Conservation (phyloP, 2,329 filamentous ascomycete species). For the Epicoccum sorghinum region DNA sequence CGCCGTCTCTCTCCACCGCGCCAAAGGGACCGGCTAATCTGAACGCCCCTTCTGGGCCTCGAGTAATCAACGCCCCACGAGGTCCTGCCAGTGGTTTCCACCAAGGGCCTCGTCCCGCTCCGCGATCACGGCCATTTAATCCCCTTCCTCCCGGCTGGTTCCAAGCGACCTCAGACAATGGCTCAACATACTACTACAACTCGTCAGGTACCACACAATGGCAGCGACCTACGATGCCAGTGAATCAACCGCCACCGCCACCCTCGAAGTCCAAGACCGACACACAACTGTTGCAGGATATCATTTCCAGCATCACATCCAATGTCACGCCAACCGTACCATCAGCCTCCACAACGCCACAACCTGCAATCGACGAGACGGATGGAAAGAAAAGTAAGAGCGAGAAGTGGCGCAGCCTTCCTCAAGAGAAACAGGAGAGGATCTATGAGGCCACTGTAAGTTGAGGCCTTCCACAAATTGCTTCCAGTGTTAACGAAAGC, state of each 20-base stretch:
- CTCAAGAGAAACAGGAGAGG: slow-evolving; percentile 89
- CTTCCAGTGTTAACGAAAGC: slow-evolving; percentile 16
- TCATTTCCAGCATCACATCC: slow-evolving; percentile 78
- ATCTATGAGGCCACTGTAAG: slow-evolving; percentile 91
- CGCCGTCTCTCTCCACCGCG: slow-evolving; percentile 48
- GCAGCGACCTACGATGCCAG: slow-evolving; percentile 75
- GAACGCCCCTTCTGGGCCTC: slow-evolving; percentile 52
- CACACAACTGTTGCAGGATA: slow-evolving; percentile 77
- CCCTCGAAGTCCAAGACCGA: slow-evolving; percentile 72
- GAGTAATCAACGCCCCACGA: slow-evolving; percentile 63
- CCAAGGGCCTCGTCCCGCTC: slow-evolving; percentile 57
- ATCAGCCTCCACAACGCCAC: slow-evolving; percentile 69
- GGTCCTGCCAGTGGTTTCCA: slow-evolving; percentile 51
- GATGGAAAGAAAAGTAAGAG: slow-evolving; percentile 58
- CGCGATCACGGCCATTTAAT: slow-evolving; percentile 60
- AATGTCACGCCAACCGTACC: slow-evolving; percentile 61
- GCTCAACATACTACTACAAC: slow-evolving; percentile 85
- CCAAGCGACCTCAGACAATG: slow-evolving; percentile 68
- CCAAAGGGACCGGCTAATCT: slow-evolving; percentile 50
- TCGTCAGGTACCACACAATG: slow-evolving; percentile 76
- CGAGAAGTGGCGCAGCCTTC: slow-evolving; percentile 73
- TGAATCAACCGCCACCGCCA: slow-evolving; percentile 62
- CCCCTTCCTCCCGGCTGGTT: slow-evolving; percentile 87
- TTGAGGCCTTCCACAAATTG: slow-evolving; percentile 14
- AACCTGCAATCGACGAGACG: slow-evolving; percentile 61